A percentile compares a stretch with the other conserved stretches of the same genome.
Evolutionary conservation across 176 grass and related monocot species (phyloP).

Genomic region (Paspalum notatum): DNA sequence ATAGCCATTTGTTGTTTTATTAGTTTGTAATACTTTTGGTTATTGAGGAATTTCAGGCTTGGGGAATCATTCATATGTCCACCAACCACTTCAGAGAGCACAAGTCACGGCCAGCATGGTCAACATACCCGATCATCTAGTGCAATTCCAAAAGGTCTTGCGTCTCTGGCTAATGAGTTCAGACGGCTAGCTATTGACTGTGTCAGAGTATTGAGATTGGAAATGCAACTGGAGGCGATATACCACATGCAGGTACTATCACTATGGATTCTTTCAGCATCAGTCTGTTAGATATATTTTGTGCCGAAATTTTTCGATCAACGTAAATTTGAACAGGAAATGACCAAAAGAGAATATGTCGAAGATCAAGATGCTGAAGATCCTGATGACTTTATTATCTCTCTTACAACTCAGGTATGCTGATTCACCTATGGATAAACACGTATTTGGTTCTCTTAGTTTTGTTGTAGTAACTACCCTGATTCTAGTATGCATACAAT

Average conservation of each 20-base stretch:
- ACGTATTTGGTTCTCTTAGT: slow-evolving; percentile 11
- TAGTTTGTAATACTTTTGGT: slow-evolving; percentile 14
- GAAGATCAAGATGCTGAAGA: slow-evolving; percentile 99
- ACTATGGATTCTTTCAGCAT: slow-evolving; percentile 19
- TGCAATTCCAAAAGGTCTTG: slow-evolving; percentile 80
- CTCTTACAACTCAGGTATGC: slow-evolving; percentile 84
- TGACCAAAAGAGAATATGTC: slow-evolving; percentile 86
- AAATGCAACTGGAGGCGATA: slow-evolving; percentile 95
- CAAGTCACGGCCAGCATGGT: slow-evolving; percentile 43
- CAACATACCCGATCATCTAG: slow-evolving; percentile 60
- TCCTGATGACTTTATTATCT: slow-evolving; percentile 99
- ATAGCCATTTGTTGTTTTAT: not conserved
- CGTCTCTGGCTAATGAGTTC: slow-evolving; percentile 81
- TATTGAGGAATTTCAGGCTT: slow-evolving; percentile 55
- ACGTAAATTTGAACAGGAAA: slow-evolving; percentile 67
- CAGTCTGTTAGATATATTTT: slow-evolving; percentile 41
- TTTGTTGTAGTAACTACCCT: not conserved
- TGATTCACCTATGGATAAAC: not conserved
- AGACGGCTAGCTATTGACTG: slow-evolving; percentile 89
- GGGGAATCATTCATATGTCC: slow-evolving; percentile 74
- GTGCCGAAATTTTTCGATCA: slow-evolving; percentile 29
- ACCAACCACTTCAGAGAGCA: slow-evolving; percentile 45
- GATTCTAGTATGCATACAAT: too few species aligned
- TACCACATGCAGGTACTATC: slow-evolving; percentile 89
- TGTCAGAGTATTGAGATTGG: slow-evolving; percentile 86